Base-by-base conservation (phyloP, 73 alveolate species). In the Uronychia binucleata region DNA sequence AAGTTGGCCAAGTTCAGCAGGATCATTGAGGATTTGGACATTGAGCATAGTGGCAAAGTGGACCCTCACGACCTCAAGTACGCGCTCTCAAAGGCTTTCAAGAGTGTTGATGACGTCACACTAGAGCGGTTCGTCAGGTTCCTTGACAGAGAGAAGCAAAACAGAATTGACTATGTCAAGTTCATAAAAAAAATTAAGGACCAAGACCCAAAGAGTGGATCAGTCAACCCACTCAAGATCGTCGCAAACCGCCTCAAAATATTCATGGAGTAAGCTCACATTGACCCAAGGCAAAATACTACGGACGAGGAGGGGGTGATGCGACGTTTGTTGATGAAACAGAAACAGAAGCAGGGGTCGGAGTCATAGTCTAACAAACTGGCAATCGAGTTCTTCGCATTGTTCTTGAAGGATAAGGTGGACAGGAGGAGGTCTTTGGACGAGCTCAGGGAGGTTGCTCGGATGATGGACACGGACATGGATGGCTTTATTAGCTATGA, bases 371-470 rank as follows among this genome's bases (percentile, higher is more conserved):
- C 91, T n/a, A 85, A 85, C 76, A 57, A 80, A 31, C 58, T 84
- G 67, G 13, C 92, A 0, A 31, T 85, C 31, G 77, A 67, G 29
- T 84, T 80, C 81, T 90, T 90, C 58, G 90, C 91, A 26, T 60
- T 80, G 46, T 90, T 90, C 80, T 59, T 90, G 28, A 85, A 81
- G 59, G 57, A 59, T 30, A 90, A 90, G 75, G 89, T 90, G 27
- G 95, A 84, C 58, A 90, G 83, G 34, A 90, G 85, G 90, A 85
- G 90, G 75, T 57, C 81, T 26, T 11, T 0, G 0, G 35, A 33
- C 26, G 86, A 85, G 27, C 59, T 77, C 19, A 34, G 77, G 74
- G 80, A 77, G 58, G 35, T 34, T 31, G 86, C 91, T 30, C 26
- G 57, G 32, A 34, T 35, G 26, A 77, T 85, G 31, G 91, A 85